phyloP scores from a whole-genome alignment of 495 filamentous ascomycete genomes.

The Trichoderma reesei region DNA sequence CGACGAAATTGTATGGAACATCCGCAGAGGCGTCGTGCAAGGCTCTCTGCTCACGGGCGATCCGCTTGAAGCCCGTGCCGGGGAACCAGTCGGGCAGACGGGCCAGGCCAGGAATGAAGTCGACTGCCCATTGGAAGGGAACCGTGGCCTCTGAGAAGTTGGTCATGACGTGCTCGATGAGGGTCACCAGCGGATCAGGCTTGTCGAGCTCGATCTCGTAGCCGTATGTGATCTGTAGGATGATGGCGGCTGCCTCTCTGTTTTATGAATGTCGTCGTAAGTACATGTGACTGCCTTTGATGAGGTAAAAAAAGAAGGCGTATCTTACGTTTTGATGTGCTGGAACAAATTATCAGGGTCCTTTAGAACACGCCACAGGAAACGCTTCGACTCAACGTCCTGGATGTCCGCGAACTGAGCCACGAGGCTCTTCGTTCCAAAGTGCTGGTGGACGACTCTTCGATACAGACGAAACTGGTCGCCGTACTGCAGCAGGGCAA shows the following conservation, averaged over 20 bases:
- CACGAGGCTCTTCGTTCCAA: not conserved
- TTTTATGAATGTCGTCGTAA: too few species aligned
- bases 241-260: conserved; percentile 26
- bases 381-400: conserved; percentile 27
- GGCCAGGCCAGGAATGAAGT: conserved; percentile 30
- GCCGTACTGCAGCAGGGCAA: not conserved
- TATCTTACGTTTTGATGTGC: conserved; percentile 26
- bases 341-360: conserved; percentile 22
- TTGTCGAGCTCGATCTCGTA: conserved; percentile 29
- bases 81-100: conserved; percentile 34
- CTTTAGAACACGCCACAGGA: conserved; percentile 26
- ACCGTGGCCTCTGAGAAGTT: conserved; percentile 24
- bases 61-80: conserved; percentile 31
- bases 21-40: conserved; percentile 9
- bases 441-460: not conserved
- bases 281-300: too few species aligned
- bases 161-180: conserved; percentile 25
- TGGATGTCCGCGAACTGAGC: conserved; percentile 22
- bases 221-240: conserved; percentile 35
- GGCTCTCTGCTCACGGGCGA: conserved; percentile 19
- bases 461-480: not conserved
- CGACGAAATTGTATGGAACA: not conserved
- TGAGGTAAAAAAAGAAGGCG: too few species aligned
- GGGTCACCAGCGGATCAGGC: conserved; percentile 30
- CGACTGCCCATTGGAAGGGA: conserved; percentile 31